Evolutionary conservation across 2,329 filamentous ascomycete genomes (phyloP), one percentile per base, ranked within the genome.

Genomic region (Ploettnerulaceae sp.): DNA sequence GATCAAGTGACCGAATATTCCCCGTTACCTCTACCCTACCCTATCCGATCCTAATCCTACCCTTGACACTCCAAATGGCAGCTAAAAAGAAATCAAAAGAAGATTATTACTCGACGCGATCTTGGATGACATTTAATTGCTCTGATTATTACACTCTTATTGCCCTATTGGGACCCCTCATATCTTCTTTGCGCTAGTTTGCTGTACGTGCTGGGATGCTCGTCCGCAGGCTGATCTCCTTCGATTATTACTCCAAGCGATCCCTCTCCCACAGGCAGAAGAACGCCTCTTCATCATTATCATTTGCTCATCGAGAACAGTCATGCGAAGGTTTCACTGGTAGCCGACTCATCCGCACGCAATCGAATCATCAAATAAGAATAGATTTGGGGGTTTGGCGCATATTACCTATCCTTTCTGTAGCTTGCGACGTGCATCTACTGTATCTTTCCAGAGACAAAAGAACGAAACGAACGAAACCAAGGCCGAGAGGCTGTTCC

Each of bases 141-240:
- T 29, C 48, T 35, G 38, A 48, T 44, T 47, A n/a, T n/a, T n/a
- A n/a, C n/a, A n/a, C n/a, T n/a, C n/a, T n/a, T n/a, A n/a, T n/a
- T n/a, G 29, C 44, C 47, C 47, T 28, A 29, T 52, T 32, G 25
- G 46, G 41, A 15, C 36, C 31, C 32, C 36, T 24, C 29, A 28
- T 24, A 33, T 28, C 47, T 20, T 22, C 15, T 38, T 26, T 42
- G 25, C 48, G 28, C 47, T 53, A 53, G 51, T 33, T 38, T n/a
- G 31, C 44, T 50, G 51, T 53, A 46, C 40, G 44, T 48, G 36
- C 51, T 51, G 38, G 51, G 51, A 51, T 53, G 34, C 12, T n/a
- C 20, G 32, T 44, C 29, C 28, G 45, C 42, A 48, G 46, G 45
- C 51, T 48, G 42, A 51, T 49, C 48, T 48, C 35, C 34, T 41